Evolutionary conservation across 495 filamentous ascomycete species (phyloP).

Genomic region (Lepidopterella palustris): DNA sequence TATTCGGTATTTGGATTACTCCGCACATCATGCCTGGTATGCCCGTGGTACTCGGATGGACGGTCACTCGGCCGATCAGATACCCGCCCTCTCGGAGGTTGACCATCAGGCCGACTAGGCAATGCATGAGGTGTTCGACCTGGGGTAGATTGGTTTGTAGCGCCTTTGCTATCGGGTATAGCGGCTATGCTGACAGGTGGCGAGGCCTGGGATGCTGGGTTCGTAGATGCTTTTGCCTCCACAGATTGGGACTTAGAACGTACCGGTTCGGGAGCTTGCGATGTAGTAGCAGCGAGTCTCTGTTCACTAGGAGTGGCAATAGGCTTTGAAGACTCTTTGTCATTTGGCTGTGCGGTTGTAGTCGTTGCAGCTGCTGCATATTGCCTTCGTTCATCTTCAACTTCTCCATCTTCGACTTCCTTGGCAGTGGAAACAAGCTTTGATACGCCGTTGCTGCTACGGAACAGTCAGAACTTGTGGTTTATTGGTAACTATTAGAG

Average conservation of each 20-base stretch:
- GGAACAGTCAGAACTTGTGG: background rate
- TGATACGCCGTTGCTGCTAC: slow-evolving; percentile 14
- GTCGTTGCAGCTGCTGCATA: background rate
- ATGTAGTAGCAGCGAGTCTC: background rate
- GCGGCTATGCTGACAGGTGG: slow-evolving; percentile 1
- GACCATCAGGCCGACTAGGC: slow-evolving; percentile 26
- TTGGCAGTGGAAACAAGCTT: slow-evolving; percentile 11
- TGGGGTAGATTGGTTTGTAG: background rate
- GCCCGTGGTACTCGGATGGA: slow-evolving; percentile 12
- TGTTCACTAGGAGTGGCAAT: background rate
- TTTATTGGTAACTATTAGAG: background rate
- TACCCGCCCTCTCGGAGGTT: slow-evolving; percentile 13
- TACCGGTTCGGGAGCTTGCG: background rate
- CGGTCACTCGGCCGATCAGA: slow-evolving; percentile 23
- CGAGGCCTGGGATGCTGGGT: slow-evolving; percentile 6
- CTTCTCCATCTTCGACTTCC: slow-evolving; percentile 36
- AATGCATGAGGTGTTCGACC: slow-evolving; percentile 22
- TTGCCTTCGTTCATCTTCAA: slow-evolving; percentile 30
- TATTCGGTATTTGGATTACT: slow-evolving; percentile 19
- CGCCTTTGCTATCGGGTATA: slow-evolving; percentile 8
- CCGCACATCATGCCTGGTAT: slow-evolving; percentile 23
- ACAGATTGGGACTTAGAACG: background rate
- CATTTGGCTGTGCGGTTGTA: slow-evolving; percentile 12
- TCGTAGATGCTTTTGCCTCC: background rate
- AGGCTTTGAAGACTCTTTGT: slow-evolving; percentile 4